Percentiles rank a stretch among this genome's conserved stretches.
phyloP scores from a whole-genome alignment of 768 basidiomycete genomes.

The Lepiota subincarnata region DNA sequence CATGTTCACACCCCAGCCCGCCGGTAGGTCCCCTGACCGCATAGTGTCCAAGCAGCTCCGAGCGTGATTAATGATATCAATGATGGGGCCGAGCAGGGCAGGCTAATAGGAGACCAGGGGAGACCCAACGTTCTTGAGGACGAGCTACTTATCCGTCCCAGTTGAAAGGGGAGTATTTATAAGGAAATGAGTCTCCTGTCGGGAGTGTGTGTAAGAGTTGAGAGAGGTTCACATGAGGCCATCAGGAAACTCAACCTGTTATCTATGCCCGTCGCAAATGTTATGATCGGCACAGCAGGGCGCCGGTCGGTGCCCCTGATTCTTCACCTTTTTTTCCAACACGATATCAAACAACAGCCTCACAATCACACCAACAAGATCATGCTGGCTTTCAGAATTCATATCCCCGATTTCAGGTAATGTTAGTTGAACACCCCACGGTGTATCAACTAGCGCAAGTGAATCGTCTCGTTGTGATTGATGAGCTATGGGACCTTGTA shows the following conservation, averaged over 20 bases:
- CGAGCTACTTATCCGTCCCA: slow-evolving; percentile 65
- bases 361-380: slow-evolving; percentile 65
- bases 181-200: slow-evolving; percentile 15
- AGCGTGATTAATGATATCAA: slow-evolving; percentile 62
- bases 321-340: slow-evolving; percentile 73
- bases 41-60: slow-evolving; percentile 49
- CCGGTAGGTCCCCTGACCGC: slow-evolving; percentile 25
- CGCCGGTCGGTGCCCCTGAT: slow-evolving; percentile 64
- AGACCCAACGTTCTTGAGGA: slow-evolving; percentile 75
- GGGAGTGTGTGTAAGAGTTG: slow-evolving; percentile 26
- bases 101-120: slow-evolving; percentile 84
- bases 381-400: slow-evolving; percentile 51
- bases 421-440: slow-evolving; percentile 84
- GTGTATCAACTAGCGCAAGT: slow-evolving; percentile 68
- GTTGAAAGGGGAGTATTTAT: slow-evolving; percentile 11
- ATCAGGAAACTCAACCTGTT: slow-evolving; percentile 75
- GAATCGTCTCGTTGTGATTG: slow-evolving; percentile 60
- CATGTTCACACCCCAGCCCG: too few relatives aligned
- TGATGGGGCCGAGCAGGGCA: slow-evolving; percentile 60
- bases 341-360: slow-evolving; percentile 85
- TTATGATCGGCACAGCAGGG: slow-evolving; percentile 69
- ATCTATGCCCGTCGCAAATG: slow-evolving; percentile 65
- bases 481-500: slow-evolving; percentile 66
- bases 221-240: slow-evolving; percentile 82
- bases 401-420: slow-evolving; percentile 58